phyloP scores from a whole-genome alignment of 768 basidiomycete species.

The Strobilomyces confusus region DNA sequence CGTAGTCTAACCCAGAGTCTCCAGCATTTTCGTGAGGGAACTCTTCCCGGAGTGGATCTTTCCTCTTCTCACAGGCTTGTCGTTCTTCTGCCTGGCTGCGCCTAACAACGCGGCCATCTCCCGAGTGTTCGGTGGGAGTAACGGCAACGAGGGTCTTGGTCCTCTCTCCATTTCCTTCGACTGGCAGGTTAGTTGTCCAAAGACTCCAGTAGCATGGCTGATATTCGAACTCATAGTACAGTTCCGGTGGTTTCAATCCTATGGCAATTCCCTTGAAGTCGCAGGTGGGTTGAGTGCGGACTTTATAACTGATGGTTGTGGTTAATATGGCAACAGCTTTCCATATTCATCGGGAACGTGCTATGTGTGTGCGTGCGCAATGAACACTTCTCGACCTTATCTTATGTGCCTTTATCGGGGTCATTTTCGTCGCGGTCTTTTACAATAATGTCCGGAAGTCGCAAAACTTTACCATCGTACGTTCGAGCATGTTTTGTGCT shows the following conservation, averaged over 20 bases:
- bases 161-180: constrained; percentile 56
- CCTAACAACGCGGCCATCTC: constrained; percentile 48
- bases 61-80: constrained; percentile 59
- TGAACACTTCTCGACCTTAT: too few relatives aligned
- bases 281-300: constrained; percentile 27
- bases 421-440: constrained; percentile 34
- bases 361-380: constrained; percentile 51
- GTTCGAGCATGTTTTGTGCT: neutral
- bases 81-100: constrained; percentile 56
- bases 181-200: constrained; percentile 50
- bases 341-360: constrained; percentile 45
- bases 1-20: constrained; percentile 7
- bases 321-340: constrained; percentile 29
- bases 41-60: constrained; percentile 38
- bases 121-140: constrained; percentile 56
- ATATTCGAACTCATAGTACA: constrained; percentile 13
- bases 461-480: constrained; percentile 55
- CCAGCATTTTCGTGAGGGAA: constrained; percentile 32
- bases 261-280: constrained; percentile 52
- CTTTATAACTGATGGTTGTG: neutral
- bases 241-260: constrained; percentile 36
- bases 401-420: constrained; percentile 18
- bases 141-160: constrained; percentile 62
- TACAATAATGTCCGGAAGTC: constrained; percentile 54
- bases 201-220: neutral